These are phyloP conservation scores for Trichosanthes truncata DNA, from an alignment of 306 rosid genomes.

Conservation along the genomic window DNA sequence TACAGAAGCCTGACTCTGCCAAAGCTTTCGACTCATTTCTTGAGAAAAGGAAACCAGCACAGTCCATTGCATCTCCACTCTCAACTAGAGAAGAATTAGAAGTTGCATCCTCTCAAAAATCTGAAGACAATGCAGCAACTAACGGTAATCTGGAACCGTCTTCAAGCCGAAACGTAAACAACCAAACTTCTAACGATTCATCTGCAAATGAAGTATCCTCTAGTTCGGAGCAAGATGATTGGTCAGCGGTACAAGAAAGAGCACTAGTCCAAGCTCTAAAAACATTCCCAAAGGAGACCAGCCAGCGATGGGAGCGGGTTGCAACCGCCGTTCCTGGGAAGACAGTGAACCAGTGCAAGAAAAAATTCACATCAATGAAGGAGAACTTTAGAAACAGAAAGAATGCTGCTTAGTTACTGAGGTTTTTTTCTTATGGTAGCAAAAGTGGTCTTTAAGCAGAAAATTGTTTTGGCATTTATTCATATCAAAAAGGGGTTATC, in stretches of 20 bases:
- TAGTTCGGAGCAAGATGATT: conserved; percentile 57
- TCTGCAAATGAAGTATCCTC: conserved; percentile 44
- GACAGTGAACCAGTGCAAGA: conserved; percentile 86
- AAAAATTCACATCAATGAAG: conserved; percentile 65
- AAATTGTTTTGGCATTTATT: neutral
- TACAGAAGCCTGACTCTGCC: conserved; percentile 88
- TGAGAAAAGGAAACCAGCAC: conserved; percentile 86
- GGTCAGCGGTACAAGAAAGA: conserved; percentile 88
- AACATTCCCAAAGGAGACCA: conserved; percentile 83
- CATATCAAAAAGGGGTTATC: neutral
- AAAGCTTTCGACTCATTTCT: conserved; percentile 92
- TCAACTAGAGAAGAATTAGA: conserved; percentile 71
- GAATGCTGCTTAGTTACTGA: conserved; percentile 27
- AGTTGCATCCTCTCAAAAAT: conserved; percentile 28
- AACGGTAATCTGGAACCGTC: conserved; percentile 25
- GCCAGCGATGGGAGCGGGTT: conserved; percentile 91
- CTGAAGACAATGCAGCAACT: conserved; percentile 26
- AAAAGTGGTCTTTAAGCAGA: neutral
- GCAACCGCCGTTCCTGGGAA: conserved; percentile 93
- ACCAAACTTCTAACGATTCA: conserved; percentile 18
- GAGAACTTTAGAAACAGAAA: conserved; percentile 90
- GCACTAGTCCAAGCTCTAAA: conserved; percentile 94
- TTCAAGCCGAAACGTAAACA: conserved; percentile 21
- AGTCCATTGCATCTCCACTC: conserved; percentile 80
- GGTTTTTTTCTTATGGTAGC: neutral